Percentiles rank a stretch among this genome's conserved stretches.
These are phyloP conservation scores for Mallotus nudiflorus DNA, from an alignment of 345 rosid genomes.

Conservation along the genomic window DNA sequence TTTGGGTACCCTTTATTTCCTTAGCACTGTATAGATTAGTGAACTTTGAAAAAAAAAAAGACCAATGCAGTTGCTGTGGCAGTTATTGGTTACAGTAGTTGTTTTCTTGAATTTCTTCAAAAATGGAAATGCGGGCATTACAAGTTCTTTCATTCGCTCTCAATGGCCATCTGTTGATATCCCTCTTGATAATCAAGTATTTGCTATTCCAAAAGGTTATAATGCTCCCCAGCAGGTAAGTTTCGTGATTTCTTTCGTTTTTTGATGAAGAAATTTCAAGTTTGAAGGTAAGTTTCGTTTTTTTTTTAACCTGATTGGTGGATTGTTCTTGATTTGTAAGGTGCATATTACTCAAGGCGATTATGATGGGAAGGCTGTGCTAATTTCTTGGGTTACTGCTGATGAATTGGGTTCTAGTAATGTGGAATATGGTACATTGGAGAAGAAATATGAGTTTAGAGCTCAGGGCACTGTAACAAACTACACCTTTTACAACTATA, in stretches of 20 bases:
- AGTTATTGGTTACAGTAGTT: background rate
- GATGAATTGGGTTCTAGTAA: slow-evolving; percentile 25
- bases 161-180: slow-evolving; percentile 37
- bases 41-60: background rate
- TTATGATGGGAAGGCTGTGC: slow-evolving; percentile 43
- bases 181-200: slow-evolving; percentile 41
- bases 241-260: background rate
- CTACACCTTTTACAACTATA: slow-evolving; percentile 39
- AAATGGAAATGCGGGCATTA: slow-evolving; percentile 29
- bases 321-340: slow-evolving; percentile 20
- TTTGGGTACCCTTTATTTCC: no score
- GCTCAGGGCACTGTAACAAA: slow-evolving; percentile 30
- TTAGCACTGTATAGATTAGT: no score
- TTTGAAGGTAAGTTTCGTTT: background rate
- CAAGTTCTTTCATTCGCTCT: slow-evolving; percentile 43
- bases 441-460: slow-evolving; percentile 28
- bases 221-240: slow-evolving; percentile 51
- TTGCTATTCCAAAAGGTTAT: slow-evolving; percentile 39
- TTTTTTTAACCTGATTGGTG: background rate
- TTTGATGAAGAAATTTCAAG: background rate
- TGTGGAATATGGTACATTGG: slow-evolving; percentile 33
- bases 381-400: slow-evolving; percentile 45
- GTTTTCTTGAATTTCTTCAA: background rate
- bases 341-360: slow-evolving; percentile 52
- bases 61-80: slow-evolving; percentile 4